Base-by-base conservation (phyloP, 78 protist species). In the Dictyostelium purpureum region DNA sequence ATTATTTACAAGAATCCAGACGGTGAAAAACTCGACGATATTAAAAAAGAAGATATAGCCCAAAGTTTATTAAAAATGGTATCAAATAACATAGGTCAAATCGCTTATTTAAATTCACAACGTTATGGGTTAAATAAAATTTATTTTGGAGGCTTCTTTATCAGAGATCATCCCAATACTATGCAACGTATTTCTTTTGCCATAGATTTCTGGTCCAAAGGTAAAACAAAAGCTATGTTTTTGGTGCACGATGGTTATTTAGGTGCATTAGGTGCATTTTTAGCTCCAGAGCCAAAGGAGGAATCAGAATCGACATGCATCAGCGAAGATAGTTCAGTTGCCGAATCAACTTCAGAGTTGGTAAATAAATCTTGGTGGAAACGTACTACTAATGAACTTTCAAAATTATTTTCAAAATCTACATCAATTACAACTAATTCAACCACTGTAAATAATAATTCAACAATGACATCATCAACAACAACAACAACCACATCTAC, bases 11-110 rank as follows among this genome's bases (percentile, higher is more conserved):
- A 80, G 31, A 49, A 38, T 45, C 21, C 80, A 57, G n/a, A n/a
- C n/a, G n/a, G n/a, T n/a, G 71, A 56, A 28, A 70, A 52, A n/a
- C 18, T 65, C 21, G 73, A 51, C 33, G 26, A 6, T 9, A 33
- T 63, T 37, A n/a, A 49, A 24, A 54, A 45, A 6, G 95, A 66
- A 33, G 97, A 96, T 43, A 28, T 89, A 2, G 95, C 94, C 52
- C 87, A 88, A 82, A 28, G 75, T 4, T 54, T 90, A 56, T 88
- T 98, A 59, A 78, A 87, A 47, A 95, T 97, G 98, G 90, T 98
- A 16, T 56, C 96, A 24, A 97, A 96, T 87, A 98, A 98, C 73
- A 87, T 98, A 1, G 98, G 96, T 42, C 99, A 98, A 90, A 54
- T 98, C 19, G 71, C 97, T 7, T 79, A 43, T 75, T 66, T 96